phyloP scores from a whole-genome alignment of 176 grass and related monocot genomes.

The Triticum turgidum region DNA sequence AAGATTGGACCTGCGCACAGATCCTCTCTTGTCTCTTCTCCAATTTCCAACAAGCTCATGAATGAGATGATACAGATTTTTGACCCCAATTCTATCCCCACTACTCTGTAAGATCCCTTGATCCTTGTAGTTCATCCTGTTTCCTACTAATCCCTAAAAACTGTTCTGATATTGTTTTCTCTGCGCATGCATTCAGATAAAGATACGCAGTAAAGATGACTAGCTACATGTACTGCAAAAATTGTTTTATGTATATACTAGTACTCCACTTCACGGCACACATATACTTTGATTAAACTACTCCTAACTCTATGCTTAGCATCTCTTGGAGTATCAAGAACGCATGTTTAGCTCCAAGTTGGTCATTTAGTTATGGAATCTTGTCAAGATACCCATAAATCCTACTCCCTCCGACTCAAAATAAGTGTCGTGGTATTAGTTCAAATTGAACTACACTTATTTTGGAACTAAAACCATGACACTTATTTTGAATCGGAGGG shows the following conservation, averaged over 20 bases:
- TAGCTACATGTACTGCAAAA: conserved; percentile 12
- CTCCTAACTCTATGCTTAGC: conserved; percentile 25
- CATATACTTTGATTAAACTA: conserved; percentile 21
- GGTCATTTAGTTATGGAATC: conserved; percentile 23
- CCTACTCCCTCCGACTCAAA: neutral
- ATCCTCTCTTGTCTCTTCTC: conserved; percentile 37
- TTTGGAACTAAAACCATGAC: too few species aligned
- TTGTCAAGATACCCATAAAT: conserved; percentile 15
- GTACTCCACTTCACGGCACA: neutral
- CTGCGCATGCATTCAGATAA: conserved; percentile 22
- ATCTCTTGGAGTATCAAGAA: conserved; percentile 1
- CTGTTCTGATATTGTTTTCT: conserved; percentile 18
- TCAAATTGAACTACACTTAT: too few species aligned
- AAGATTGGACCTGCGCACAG: conserved; percentile 39
- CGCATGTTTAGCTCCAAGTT: conserved; percentile 24
- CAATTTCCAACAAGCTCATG: conserved; percentile 40
- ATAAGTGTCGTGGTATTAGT: too few species aligned
- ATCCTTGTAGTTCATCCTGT: conserved; percentile 4
- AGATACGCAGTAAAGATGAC: conserved; percentile 23
- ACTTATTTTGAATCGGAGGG: too few species aligned
- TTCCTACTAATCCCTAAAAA: conserved; percentile 26
- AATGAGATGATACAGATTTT: conserved; percentile 32
- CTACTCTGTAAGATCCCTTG: conserved; percentile 21
- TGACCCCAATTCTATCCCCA: conserved; percentile 18
- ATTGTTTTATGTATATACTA: neutral